Base-by-base conservation (phyloP, 148 eudicot species). In the Drosera capensis region DNA sequence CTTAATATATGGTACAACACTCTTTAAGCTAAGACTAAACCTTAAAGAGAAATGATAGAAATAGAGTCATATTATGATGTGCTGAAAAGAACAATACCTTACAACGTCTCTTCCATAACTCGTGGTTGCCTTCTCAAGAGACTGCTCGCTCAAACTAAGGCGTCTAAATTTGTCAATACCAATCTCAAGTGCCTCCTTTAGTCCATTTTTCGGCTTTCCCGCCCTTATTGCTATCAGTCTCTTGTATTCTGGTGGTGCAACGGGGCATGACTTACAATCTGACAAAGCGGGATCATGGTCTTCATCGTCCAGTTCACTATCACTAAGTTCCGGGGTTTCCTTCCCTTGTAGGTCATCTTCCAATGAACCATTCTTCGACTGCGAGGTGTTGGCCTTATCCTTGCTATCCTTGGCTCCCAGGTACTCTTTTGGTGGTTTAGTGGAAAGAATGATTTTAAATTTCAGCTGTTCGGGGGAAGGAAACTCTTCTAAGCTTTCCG, bases 401-500 rank as follows among this genome's bases (percentile, higher is more conserved):
- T 57, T 70, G 67, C 23, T 54, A n/a, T 62, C 56, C 57, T 77
- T 77, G 14, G 62, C 26, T 52, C 73, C 82, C 0, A 82, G 79
- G 61, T 78, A 74, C 55, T 82, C 94, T 64, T 82, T 72, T 7
- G 94, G 94, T 18, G 82, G 94, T 52, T 82, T 82, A 0, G 94
- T 82, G 20, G 94, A 82, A 39, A 82, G 71, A 42, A 82, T 58
- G 17, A 82, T 68, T 39, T 50, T 63, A 26, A 65, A 55, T 63
- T 82, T 82, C 42, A 82, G 52, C 16, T 47, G 68, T 51, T 78
- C 83, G 1, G 86, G 86, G 42, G 86, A 71, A 19, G 83, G 83
- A 35, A 78, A 68, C 19, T 68, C 68, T 47, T 70, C 78, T 36
- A 70, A 41, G 43, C 43, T 43, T 29, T 44, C 64, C 2, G 65